Evolutionary conservation across 768 basidiomycete species (phyloP), one percentile per base, ranked within the genome.

Genomic region (Tricholoma furcatifolium): DNA sequence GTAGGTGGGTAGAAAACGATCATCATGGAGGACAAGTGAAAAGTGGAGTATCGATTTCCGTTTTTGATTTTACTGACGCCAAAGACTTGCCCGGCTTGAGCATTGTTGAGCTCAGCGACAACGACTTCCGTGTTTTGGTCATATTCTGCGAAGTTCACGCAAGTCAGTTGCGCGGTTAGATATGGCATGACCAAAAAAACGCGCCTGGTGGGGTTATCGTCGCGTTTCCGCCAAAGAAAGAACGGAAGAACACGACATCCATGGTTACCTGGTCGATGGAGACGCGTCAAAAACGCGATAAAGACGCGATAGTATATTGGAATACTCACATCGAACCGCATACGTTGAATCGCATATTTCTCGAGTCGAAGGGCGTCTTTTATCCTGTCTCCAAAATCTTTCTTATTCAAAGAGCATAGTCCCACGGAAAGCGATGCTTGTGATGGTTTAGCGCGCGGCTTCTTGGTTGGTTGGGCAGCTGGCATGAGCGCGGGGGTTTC

Each of bases 41-140:
- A 41, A 17, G 35, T 34, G 4, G 44, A 34, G 39, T 47, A 50
- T 2, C 31, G 38, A 32, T 50, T 53, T 1, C 56, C 50, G 18
- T 57, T 58, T 31, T 51, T 58, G 34, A 47, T 41, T 17, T 57
- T 45, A 43, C 52, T 51, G n/a, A 46, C 47, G 32, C 38, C 43
- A 21, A 50, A 57, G 23, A 53, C 43, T 12, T 4, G 6, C 7
- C 39, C 47, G 10, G 51, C 51, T 39, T 47, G 51, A 46, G 47
- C 11, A 18, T 47, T 50, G 14, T 21, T 44, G 43, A 57, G 49
- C 15, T 57, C 45, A 34, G 52, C 32, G 31, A 51, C 43, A 10
- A 53, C 56, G 9, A 48, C 23, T 27, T 43, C 14, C 18, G 38
- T 39, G 31, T 15, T 49, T 14, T 36, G 43, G 39, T 50, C 43